Percentiles rank a stretch among this genome's conserved stretches.
Evolutionary conservation across 805 yeast genomes (phyloP).

Genomic region (Suhomyces sp.): DNA sequence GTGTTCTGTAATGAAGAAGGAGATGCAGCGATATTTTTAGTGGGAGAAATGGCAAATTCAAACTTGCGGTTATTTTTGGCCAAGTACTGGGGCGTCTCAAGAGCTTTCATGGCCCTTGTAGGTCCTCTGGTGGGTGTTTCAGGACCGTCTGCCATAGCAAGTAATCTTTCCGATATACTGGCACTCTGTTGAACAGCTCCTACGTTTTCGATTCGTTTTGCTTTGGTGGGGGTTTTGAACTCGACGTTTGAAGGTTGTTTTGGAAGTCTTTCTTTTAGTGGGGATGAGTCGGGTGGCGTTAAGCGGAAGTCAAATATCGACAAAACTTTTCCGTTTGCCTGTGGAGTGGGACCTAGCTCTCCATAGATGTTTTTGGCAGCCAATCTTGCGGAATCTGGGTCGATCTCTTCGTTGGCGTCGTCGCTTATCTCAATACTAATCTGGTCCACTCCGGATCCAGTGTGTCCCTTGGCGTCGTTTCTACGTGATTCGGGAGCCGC

Average conservation of each 20-base stretch:
- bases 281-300: slow-evolving; percentile 45
- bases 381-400: not conserved
- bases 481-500: not conserved
- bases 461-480: too few species aligned
- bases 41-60: slow-evolving; percentile 5
- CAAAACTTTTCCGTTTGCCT: slow-evolving; percentile 70
- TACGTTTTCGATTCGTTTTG: not conserved
- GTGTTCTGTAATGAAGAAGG: not conserved
- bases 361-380: slow-evolving; percentile 8
- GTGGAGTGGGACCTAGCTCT: slow-evolving; percentile 86
- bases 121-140: not conserved
- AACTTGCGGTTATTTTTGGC: slow-evolving; percentile 16
- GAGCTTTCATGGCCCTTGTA: not conserved
- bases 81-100: slow-evolving; percentile 25
- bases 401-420: not conserved
- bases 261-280: slow-evolving; percentile 20
- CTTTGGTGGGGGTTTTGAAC: slow-evolving; percentile 38
- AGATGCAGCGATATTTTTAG: not conserved
- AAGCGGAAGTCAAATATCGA: slow-evolving; percentile 62
- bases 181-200: not conserved
- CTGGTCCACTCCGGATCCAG: not conserved
- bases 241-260: not conserved
- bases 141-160: not conserved
- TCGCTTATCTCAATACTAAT: not conserved
- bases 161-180: slow-evolving; percentile 6